Evolutionary conservation across 2,329 filamentous ascomycete genomes (phyloP), one percentile per base, ranked within the genome.

Genomic region (Cladosporium sp.): DNA sequence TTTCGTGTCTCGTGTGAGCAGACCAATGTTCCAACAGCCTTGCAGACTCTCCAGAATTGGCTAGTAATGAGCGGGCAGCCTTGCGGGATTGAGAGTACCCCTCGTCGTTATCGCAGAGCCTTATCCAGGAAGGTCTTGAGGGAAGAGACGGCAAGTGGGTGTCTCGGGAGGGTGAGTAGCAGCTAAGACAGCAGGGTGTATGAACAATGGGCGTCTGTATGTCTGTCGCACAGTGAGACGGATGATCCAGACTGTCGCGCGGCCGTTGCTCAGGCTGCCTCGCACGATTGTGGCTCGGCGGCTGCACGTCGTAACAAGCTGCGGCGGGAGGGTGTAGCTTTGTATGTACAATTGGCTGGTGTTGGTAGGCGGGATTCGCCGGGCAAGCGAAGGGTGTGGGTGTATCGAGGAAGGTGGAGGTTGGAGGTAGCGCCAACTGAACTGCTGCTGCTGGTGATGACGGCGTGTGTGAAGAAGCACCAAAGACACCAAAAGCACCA

Each of bases 281-380:
- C n/a, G 47, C 36, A 34, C 34, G 36, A 64, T 64, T 47, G 61
- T 55, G 61, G 41, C 41, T 47, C 41, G 41, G 61, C 61, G 61
- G 34, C 49, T 64, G 61, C 36, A 64, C 51, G 49, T 47, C 38
- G 61, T 44, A n/a, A 41, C 15, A 55, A 14, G 60, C 61, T 47
- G 38, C 26, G 8, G 51, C 38, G 61, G 47, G 36, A 38, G 36
- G 41, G 41, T 24, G 41, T 24, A 47, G 41, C 41, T 28, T 52
- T 36, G 59, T 62, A 62, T 44, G 38, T 44, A 44, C 38, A 44
- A n/a, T 32, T 11, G 32, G 11, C 18, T 30, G 34, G 32, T 30
- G 6, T 15, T 54, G 30, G 51, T 11, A 21, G 38, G 24, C 24
- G 12, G 15, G n/a, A 47, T 47, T 47, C 14, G 57, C 26, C 30